phyloP scores from a whole-genome alignment of 2,329 filamentous ascomycete genomes.

The Pestalotiopsis fici region DNA sequence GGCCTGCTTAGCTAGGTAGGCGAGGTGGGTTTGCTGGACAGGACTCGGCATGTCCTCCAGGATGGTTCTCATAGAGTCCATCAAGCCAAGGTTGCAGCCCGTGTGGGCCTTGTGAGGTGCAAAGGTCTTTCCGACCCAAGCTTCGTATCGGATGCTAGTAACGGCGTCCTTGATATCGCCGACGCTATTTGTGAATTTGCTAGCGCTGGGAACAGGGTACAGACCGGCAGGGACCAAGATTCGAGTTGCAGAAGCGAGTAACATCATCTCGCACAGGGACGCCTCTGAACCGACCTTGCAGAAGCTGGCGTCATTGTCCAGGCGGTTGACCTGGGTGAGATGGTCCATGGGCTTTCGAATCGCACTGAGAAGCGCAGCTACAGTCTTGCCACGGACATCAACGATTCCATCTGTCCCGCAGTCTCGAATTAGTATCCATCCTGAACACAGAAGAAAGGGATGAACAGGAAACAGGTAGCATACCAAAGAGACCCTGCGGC shows the following conservation, averaged over 20 bases:
- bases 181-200: slow-evolving; percentile 19
- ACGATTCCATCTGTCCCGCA: slow-evolving; percentile 15
- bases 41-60: slow-evolving; percentile 18
- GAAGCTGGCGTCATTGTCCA: background rate
- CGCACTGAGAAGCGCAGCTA: slow-evolving; percentile 17
- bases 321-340: background rate
- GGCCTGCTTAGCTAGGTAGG: slow-evolving; percentile 2
- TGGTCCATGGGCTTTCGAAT: slow-evolving; percentile 14
- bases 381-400: slow-evolving; percentile 12
- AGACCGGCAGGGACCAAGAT: slow-evolving; percentile 16
- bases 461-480: too few relatives aligned
- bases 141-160: slow-evolving; percentile 15
- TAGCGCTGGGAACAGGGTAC: slow-evolving; percentile 20
- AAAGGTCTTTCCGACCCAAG: slow-evolving; percentile 21
- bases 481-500: slow-evolving; percentile 21
- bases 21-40: slow-evolving; percentile 7
- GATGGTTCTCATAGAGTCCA: slow-evolving; percentile 10
- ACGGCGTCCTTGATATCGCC: slow-evolving; percentile 15
- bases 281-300: slow-evolving; percentile 15
- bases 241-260: slow-evolving; percentile 22
- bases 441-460: background rate
- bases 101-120: slow-evolving; percentile 21
- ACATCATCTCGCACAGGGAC: slow-evolving; percentile 23
- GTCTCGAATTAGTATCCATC: background rate
- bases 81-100: slow-evolving; percentile 20